Base-by-base conservation (phyloP, 306 rosid species). In the Begonia peltatifolia region DNA sequence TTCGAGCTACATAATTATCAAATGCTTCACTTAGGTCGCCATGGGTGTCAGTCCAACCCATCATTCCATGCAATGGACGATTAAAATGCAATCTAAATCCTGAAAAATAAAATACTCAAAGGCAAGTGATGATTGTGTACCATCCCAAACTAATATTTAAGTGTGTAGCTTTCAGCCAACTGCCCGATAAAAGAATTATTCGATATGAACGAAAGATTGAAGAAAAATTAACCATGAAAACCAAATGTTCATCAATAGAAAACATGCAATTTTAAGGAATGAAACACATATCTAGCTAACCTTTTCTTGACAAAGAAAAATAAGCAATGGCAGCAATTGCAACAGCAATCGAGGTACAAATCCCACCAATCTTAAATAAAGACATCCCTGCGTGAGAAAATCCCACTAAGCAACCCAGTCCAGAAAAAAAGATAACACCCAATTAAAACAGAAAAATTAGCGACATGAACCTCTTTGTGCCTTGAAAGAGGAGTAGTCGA, bases 301-400 rank as follows among this genome's bases (percentile, higher is more conserved):
- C 89, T 74, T 72, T 82, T 52, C 72, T 73, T 2, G 81, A 69
- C 2, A 71, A 50, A 14, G 82, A 71, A 52, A 81, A 72, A 23
- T 58, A 56, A 55, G 90, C 81, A 60, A 83, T 50, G 53, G 64
- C 67, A 14, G 84, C 76, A 12, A 76, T 64, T 9, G 83, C 18
- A 66, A 74, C 64, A 58, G 72, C 75, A 51, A 89, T 42, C 13
- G 95, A 78, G 65, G 83, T 57, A 41, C 89, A 84, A 56, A 78
- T 48, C 16, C 77, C 76, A 6, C 72, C 72, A 9, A 77, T 17
- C 53, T 68, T 70, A 46, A 57, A 52, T 8, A 63, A 54, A 71
- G 74, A 73, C 64, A 68, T 58, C 46, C 72, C 93, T 87, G 67
- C 73, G 52, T 2, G 53, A 25, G 22, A 55, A 14, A 22, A 59